Evolutionary conservation across 2,329 filamentous ascomycete species (phyloP).

Genomic region (Colletotrichum incanum): DNA sequence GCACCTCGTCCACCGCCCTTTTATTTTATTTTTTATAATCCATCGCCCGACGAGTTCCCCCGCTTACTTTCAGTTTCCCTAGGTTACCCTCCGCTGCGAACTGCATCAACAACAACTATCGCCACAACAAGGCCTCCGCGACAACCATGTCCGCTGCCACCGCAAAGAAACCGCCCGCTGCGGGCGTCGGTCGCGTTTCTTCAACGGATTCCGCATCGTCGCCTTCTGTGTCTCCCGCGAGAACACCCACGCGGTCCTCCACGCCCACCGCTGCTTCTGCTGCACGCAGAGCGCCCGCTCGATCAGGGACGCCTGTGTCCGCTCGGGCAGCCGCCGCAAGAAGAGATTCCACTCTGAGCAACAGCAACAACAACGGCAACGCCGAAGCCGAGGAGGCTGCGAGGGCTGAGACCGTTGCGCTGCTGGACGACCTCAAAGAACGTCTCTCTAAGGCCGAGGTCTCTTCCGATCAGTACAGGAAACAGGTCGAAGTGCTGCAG

Average conservation of each 20-base stretch:
- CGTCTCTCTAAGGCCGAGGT: constrained; percentile 86
- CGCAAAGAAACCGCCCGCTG: constrained; percentile 68
- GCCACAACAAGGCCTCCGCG: constrained; percentile 26
- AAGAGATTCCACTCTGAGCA: constrained; percentile 63
- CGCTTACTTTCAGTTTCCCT: constrained; percentile 35
- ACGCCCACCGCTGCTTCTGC: constrained; percentile 63
- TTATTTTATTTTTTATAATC: not conserved
- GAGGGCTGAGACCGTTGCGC: constrained; percentile 83
- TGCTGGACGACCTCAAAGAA: constrained; percentile 88
- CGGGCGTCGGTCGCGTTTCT: constrained; percentile 63
- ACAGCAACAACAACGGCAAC: constrained; percentile 56
- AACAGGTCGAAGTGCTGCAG: constrained; percentile 88
- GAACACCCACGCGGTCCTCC: constrained; percentile 60
- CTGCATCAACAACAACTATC: constrained; percentile 53
- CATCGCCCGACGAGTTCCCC: constrained; percentile 19
- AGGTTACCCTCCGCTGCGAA: constrained; percentile 32
- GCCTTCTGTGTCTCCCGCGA: constrained; percentile 48
- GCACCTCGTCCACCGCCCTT: constrained; percentile 9
- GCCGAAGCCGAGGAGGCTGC: constrained; percentile 78
- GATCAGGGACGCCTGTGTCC: constrained; percentile 77
- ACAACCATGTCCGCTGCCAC: constrained; percentile 65
- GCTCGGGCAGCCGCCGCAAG: constrained; percentile 80
- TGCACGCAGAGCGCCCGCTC: constrained; percentile 76
- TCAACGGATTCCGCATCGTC: constrained; percentile 55
- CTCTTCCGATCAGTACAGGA: constrained; percentile 83